A percentile compares a stretch with the other conserved stretches of the same genome.
These are phyloP conservation scores for Lactifluus piperatus DNA, from an alignment of 768 basidiomycete genomes.

Conservation along the genomic window DNA sequence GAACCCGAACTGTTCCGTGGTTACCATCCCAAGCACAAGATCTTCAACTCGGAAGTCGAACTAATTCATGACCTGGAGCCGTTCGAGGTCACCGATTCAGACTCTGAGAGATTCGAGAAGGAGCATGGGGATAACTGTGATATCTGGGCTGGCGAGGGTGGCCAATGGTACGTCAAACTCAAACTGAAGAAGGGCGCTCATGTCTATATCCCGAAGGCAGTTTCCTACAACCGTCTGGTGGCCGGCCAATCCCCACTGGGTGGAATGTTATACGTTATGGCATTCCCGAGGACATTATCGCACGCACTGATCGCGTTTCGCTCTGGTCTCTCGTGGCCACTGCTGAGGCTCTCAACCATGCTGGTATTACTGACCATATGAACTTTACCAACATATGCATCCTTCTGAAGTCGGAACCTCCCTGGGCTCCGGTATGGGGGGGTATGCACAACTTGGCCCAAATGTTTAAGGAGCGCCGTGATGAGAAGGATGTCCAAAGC, in stretches of 20 bases:
- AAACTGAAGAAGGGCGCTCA: constrained; percentile 98
- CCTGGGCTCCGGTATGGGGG: constrained; percentile 96
- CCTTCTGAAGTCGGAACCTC: constrained; percentile 93
- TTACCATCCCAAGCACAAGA: constrained; percentile 95
- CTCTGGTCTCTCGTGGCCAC: constrained; percentile 94
- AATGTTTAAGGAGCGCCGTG: constrained; percentile 99
- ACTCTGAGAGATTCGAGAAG: constrained; percentile 91
- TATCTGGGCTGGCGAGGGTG: constrained; percentile 83
- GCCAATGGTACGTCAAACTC: constrained; percentile 96
- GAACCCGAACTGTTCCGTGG: too few species aligned
- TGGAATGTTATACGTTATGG: constrained; percentile 97
- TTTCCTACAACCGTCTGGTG: too few species aligned
- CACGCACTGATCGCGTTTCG: constrained; percentile 86
- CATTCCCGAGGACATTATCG: constrained; percentile 91
- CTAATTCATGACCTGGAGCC: constrained; percentile 97
- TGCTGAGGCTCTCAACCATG: constrained; percentile 92
- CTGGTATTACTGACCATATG: constrained; percentile 96
- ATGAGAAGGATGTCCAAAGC: constrained; percentile 97
- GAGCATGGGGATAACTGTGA: constrained; percentile 98
- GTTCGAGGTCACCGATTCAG: constrained; percentile 75
- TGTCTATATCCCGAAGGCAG: constrained; percentile 89
- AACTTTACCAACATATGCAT: constrained; percentile 93
- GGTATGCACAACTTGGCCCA: constrained; percentile 82
- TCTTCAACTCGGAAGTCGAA: constrained; percentile 95
- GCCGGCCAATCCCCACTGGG: constrained; percentile 91